Evolutionary conservation across 768 basidiomycete species (phyloP), one percentile per base, ranked within the genome.

Genomic region (Amanita rubescens): DNA sequence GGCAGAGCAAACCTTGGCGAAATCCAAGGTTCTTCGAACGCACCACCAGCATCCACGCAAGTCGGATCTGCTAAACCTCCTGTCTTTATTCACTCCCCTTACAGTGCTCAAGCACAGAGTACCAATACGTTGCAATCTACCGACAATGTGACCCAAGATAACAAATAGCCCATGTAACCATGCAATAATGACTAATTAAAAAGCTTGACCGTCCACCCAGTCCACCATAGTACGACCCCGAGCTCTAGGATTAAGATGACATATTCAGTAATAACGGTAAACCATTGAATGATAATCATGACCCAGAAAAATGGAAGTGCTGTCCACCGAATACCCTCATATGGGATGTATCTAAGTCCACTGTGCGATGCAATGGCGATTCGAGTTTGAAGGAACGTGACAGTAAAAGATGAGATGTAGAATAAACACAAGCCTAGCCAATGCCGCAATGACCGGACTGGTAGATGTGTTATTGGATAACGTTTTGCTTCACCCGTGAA

Each of bases 401-500:
- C 59, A 19, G 65, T 65, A n/a, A 80, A 65, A 3, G 78, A 77
- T 44, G 68, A 49, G 43, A 75, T 55, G 55, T 75, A 77, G 56
- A 88, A 79, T 20, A 79, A 44, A 22, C 77, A 56, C 15, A 90
- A 73, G 9, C 76, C 79, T 33, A 82, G 56, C 87, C 87, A 89
- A 58, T 90, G 88, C 3, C 74, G 78, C 49, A 78, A 57, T 0
- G 88, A 84, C 20, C 88, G 81, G 51, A 62, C 69, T 20, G 88
- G 88, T 51, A 89, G 64, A 3, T 62, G 67, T 33, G 65, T 63
- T 59, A 90, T 79, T 6, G 71, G 73, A 60, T 88, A 89, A 59
- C 81, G 75, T 59, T 85, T 84, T 34, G 80, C 47, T 69, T 87
- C 85, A 30, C 88, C 88, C 0, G 88, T 89, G 63, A 89, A 90